Evolutionary conservation across 371 early-diverging fungal genomes (phyloP), one percentile per base, ranked within the genome.

Genomic region (Actinomucor elegans): DNA sequence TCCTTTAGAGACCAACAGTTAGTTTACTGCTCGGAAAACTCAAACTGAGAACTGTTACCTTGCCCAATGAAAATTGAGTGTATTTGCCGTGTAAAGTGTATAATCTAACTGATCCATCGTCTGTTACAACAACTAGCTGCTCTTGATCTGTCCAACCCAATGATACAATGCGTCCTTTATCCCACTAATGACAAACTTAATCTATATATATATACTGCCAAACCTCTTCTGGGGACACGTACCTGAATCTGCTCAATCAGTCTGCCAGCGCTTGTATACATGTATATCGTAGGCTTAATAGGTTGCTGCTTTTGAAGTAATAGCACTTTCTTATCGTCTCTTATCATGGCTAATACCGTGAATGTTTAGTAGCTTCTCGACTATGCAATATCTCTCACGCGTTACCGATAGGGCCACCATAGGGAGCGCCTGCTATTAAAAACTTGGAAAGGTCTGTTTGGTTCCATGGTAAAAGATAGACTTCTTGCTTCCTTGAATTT

Each of bases 341-440:
- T 83, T 23, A 94, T 87, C 73, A 94, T 80, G 12, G 96, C 96
- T 90, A n/a, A n/a, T n/a, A n/a, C n/a, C n/a, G n/a, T n/a, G n/a
- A n/a, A n/a, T n/a, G n/a, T n/a, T n/a, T n/a, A n/a, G n/a, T n/a
- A n/a, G n/a, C n/a, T n/a, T n/a, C n/a, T n/a, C 6, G 17, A 14
- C 31, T 24, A 48, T 18, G n/a, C 3, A 29, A 15, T 20, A 20
- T 23, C n/a, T 20, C 29, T 3, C 15, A 44, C 17, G 15, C 14
- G 51, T 42, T 83, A 92, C 94, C 94, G 33, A 97, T 83, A 6
- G 97, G 97, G 10, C 97, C 97, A 28, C 94, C 97, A 74, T 84
- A 89, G 2, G 90, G 88, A 12, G 95, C 91, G 0, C 86, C 89
- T 0, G 94, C 88, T 33, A 94, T 81, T 57, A 89, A 75, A 63